Base-by-base conservation (phyloP, 1,284 basidiomycete species). In the Apiotrichum gamsii region DNA sequence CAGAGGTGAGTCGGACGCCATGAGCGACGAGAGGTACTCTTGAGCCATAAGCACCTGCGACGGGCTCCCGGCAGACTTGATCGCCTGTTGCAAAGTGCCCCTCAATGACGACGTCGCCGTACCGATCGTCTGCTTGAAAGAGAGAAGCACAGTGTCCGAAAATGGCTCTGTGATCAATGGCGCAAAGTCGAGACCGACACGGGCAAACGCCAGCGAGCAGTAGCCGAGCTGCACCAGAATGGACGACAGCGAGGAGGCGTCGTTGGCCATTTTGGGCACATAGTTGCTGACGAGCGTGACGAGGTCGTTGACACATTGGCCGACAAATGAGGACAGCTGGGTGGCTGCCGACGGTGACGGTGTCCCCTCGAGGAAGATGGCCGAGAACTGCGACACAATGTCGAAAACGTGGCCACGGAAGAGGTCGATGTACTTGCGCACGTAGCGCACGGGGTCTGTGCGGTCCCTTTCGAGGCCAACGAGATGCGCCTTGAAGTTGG, bases 391-490 rank as follows among this genome's bases (percentile, higher is more conserved):
- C 15, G 84, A 85, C 56, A 94, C 79, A 58, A 93, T 83, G 66
- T 97, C 91, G 69, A 91, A 86, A 20, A 91, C 84, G 44, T 87
- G 83, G 71, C 96, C 91, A 39, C 91, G 78, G 84, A 91, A 96
- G 8, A 84, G 73, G 63, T 95, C 93, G 57, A 94, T 82, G 72
- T 91, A 93, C 60, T 82, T 82, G 61, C 88, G 84, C 48, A 93
- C 75, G 70, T 84, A 90, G 34, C 84, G 74, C 23, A 84, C 79
- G 19, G 87, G 76, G 52, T 90, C 87, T 52, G 83, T 79, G 45
- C 67, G 62, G 50, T 75, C 69, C 44, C 69, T 51, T 51, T 72
- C 72, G 19, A 70, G 63, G 9, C 64, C 62, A 2, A 61, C 58
- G 24, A 77, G 67, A 45, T 74, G 69, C 53, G 70, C 51, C 45